Evolutionary conservation across 768 basidiomycete species (phyloP), one percentile per base, ranked within the genome.

Genomic region (Lactarius quietus): DNA sequence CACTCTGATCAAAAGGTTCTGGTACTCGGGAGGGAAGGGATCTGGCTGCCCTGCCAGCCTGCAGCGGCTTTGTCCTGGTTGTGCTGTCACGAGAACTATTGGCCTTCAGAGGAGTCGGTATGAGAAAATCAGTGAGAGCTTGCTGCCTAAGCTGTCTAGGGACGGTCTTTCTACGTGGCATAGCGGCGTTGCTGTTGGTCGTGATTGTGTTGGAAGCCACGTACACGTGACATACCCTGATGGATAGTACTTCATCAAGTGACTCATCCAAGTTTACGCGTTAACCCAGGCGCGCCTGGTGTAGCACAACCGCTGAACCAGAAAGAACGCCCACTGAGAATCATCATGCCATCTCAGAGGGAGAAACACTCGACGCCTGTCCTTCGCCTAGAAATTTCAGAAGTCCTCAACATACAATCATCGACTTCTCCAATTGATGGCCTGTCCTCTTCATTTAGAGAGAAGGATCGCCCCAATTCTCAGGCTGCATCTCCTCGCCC

Each of bases 401-500:
- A 58, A n/a, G 23, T 60, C 31, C 43, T 38, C 20, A 35, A 36
- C 33, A 54, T 61, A 29, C 61, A 55, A 4, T 14, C 29, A 7
- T 31, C 59, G 15, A 33, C 39, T 23, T 45, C 67, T n/a, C 62
- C 59, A 52, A 15, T 36, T 48, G 43, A 57, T 43, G 52, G 43
- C 6, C 39, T 17, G 14, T 61, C 65, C 10, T 36, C 67, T 6
- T 58, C 67, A 29, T 56, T 71, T 33, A 60, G 68, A 14, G 62
- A 63, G 26, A 69, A 73, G 35, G 74, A 71, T 26, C 70, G 72
- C 28, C 68, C 70, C 43, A 59, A 71, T 28, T 74, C 74, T 4
- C 72, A 74, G 29, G 61, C 41, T 3, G 61, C 68, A 9, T 70
- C 74, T 53, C 71, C 79, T 59, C 72, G 70, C 18, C 61, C 75